These are phyloP conservation scores for Eimeria necatrix DNA, from an alignment of 169 alveolate species.

Conservation along the genomic window DNA sequence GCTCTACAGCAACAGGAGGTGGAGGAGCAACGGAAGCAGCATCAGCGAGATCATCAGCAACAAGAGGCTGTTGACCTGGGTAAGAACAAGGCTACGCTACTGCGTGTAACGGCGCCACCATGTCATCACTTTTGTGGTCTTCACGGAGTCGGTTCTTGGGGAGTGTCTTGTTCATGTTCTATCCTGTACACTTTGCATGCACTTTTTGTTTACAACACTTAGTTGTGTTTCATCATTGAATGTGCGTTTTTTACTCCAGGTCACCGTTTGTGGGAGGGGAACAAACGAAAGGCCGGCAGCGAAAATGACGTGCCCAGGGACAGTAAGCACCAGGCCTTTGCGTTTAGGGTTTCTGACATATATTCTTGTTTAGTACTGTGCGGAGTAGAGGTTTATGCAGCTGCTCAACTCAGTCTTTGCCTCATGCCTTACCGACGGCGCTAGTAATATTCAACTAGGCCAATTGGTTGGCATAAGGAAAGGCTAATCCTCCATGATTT, in stretches of 20 bases:
- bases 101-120: too few species aligned
- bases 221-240: not conserved
- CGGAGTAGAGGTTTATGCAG: not conserved
- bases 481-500: too few species aligned
- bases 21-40: not conserved
- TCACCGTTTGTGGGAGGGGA: conserved; percentile 61
- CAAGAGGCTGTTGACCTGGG: conserved; percentile 13
- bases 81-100: not conserved
- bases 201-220: not conserved
- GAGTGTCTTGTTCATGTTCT: too few species aligned
- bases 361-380: not conserved
- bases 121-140: too few species aligned
- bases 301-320: conserved; percentile 60
- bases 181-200: too few species aligned
- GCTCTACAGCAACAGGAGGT: conserved; percentile 10
- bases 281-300: conserved; percentile 60
- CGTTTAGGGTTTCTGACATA: not conserved
- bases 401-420: too few species aligned
- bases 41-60: not conserved
- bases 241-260: not conserved
- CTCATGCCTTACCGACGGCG: too few species aligned
- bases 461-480: too few species aligned
- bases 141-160: too few species aligned
- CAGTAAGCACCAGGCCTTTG: conserved; percentile 32
- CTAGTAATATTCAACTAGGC: too few species aligned